Base-by-base conservation (phyloP, 768 basidiomycete genomes). In the Kwoniella dendrophila region DNA sequence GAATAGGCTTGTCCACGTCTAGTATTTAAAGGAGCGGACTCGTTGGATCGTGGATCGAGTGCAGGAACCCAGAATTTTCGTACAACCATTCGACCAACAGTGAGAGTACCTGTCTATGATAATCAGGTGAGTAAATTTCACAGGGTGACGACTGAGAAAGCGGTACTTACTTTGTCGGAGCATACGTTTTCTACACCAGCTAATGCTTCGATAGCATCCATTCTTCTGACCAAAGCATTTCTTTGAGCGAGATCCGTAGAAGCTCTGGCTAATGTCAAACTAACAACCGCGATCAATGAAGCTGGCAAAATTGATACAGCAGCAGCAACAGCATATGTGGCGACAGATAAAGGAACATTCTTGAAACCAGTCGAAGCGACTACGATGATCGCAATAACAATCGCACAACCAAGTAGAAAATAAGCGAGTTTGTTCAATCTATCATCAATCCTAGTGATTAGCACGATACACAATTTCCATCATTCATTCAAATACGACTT, bases 121-220 rank as follows among this genome's bases (percentile, higher is more conserved):
- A 5, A 26, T 38, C 22, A 14, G 24, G 34, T 43, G 40, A 44
- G 26, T 18, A 29, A 18, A n/a, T n/a, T 24, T n/a, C 18, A n/a
- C 10, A 47, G 7, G 44, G 8, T 6, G 4, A 53, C 10, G 10
- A 24, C 10, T 20, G 3, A 10, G 20, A 54, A 18, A 8, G 34
- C 24, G 3, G 11, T 11, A 54, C 59, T 62, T 49, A 63, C 60
- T 63, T 87, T 87, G 74, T 88, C 86, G 24, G 85, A 85, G 72
- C 86, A 87, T 54, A 83, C 72, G 50, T 82, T 70, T 56, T 78
- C 80, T 27, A 87, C 85, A 8, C 83, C 84, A 11, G 86, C 85
- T 40, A 88, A 72, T 51, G 83, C 85, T 70, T 87, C 86, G 63
- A 87, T 81, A 14, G 86, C 85, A 65, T 87, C 86, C 63, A 88